These are phyloP conservation scores for Xanthoconium separans DNA, from an alignment of 1,284 basidiomycete genomes.

Conservation along the genomic window DNA sequence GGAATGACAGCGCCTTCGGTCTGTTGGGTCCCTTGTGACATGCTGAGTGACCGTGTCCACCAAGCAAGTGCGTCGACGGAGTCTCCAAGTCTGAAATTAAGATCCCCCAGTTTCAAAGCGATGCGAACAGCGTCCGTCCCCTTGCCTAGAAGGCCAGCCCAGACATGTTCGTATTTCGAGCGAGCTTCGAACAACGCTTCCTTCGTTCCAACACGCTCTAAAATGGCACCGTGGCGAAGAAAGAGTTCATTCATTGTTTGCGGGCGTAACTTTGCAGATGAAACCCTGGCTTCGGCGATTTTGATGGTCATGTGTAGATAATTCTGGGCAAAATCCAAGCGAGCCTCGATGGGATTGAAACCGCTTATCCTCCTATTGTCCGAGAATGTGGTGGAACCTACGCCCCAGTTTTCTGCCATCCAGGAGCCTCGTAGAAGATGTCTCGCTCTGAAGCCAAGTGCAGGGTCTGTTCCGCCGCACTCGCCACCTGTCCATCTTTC, in stretches of 20 bases:
- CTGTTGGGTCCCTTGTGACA: conserved; percentile 38
- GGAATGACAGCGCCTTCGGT: conserved; percentile 17
- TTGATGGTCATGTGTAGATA: conserved; percentile 55
- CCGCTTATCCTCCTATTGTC: conserved; percentile 38
- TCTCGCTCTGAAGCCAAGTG: conserved; percentile 63
- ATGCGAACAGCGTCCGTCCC: conserved; percentile 51
- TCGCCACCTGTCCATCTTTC: conserved; percentile 74
- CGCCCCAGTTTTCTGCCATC: conserved; percentile 75
- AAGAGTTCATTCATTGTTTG: conserved; percentile 60
- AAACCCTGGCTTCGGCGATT: conserved; percentile 41
- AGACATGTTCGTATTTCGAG: conserved; percentile 63
- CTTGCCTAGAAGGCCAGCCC: conserved; percentile 43
- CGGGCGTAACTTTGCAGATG: conserved; percentile 43
- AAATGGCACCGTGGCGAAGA: conserved; percentile 57
- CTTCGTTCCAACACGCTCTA: conserved; percentile 66
- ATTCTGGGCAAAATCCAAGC: conserved; percentile 51
- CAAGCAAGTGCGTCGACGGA: conserved; percentile 55
- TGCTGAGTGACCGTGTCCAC: conserved; percentile 61
- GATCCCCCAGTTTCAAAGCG: conserved; percentile 66
- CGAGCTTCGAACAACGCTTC: conserved; percentile 59
- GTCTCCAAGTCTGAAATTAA: conserved; percentile 55
- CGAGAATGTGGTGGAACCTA: conserved; percentile 44
- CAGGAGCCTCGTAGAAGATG: conserved; percentile 74
- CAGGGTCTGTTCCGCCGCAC: conserved; percentile 71
- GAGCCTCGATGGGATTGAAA: conserved; percentile 50